phyloP scores from a whole-genome alignment of 129 eudicot genomes.

The Pseudognaphalium luteoalbum region DNA sequence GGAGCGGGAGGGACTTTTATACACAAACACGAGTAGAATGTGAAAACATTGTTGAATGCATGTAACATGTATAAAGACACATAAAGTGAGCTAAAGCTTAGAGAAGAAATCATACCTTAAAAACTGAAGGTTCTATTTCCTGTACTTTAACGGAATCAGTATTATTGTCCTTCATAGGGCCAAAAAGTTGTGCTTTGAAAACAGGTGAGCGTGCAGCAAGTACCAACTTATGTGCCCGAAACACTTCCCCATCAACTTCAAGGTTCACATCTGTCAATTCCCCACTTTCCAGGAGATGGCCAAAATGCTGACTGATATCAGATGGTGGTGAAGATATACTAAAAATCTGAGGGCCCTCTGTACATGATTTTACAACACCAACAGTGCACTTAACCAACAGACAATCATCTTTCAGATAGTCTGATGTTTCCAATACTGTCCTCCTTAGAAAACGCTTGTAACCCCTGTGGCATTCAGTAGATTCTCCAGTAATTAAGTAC shows the following conservation, averaged over 20 bases:
- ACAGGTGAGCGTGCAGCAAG: slow-evolving; percentile 74
- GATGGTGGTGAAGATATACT: slow-evolving; percentile 54
- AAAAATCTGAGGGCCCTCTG: slow-evolving; percentile 53
- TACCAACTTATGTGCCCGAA: slow-evolving; percentile 62
- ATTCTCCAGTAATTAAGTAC: background rate
- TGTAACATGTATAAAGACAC: background rate
- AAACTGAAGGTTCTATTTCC: slow-evolving; percentile 53
- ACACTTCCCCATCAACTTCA: slow-evolving; percentile 55
- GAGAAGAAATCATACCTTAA: slow-evolving; percentile 42
- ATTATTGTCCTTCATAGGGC: slow-evolving; percentile 57
- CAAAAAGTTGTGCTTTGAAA: slow-evolving; percentile 64
- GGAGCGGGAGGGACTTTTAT: too few relatives aligned
- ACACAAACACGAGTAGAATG: background rate
- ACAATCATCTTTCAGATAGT: slow-evolving; percentile 66
- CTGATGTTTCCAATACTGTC: slow-evolving; percentile 53
- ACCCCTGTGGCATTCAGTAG: slow-evolving; percentile 45
- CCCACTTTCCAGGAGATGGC: slow-evolving; percentile 51
- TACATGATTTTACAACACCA: slow-evolving; percentile 58
- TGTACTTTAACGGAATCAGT: slow-evolving; percentile 38
- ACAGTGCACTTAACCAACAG: slow-evolving; percentile 56
- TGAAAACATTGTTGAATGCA: background rate
- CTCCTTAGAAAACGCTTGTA: slow-evolving; percentile 70
- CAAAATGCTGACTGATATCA: slow-evolving; percentile 58
- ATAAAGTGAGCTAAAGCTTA: background rate
- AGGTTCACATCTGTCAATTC: slow-evolving; percentile 52